Evolutionary conservation across 2,329 filamentous ascomycete genomes (phyloP), one percentile per base, ranked within the genome.

Genomic region (Ophiostoma perfectum): DNA sequence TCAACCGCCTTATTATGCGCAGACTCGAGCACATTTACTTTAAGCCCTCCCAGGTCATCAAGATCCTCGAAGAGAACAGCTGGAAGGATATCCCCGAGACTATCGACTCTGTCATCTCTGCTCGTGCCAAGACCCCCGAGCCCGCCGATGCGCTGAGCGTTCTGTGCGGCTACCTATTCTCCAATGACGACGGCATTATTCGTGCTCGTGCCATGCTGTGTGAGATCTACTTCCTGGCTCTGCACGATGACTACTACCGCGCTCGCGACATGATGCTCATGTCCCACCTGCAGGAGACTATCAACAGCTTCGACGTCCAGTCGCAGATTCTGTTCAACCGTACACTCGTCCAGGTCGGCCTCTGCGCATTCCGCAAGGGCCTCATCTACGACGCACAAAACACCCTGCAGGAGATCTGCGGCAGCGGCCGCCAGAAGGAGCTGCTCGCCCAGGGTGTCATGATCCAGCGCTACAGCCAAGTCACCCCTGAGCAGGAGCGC

Each of bases 231-330:
- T 97, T 97, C 88, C 85, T 97, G 74, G 95, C 95, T 66, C 86
- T 99, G 67, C 95, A 99, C 80, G 93, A 97, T 80, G 90, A 97
- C 75, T 99, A 98, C 85, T 98, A 97, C 86, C 92, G 91, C 81
- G 91, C 95, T 75, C 91, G 95, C 73, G 96, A 99, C 80, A 94
- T 99, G 90, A 96, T 98, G 90, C 88, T 99, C 79, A 99, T 99
- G 93, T 99, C 95, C 18, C 95, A 99, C 82, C 83, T 99, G 77
- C 94, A 97, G 78, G 95, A 99, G 83, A 96, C 91, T 68, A 99
- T 99, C 78, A 86, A 87, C 81, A 96, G 91, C 81, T 99, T 99
- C 77, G 95, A 99, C 76, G 91, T 99, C 74, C 92, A 90, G 82
- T 96, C 92, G 68, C 95, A 99, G 81, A 99, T 99, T 71, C 89